phyloP scores from a whole-genome alignment of 768 basidiomycete species.

The Russula griseocarnosa region DNA sequence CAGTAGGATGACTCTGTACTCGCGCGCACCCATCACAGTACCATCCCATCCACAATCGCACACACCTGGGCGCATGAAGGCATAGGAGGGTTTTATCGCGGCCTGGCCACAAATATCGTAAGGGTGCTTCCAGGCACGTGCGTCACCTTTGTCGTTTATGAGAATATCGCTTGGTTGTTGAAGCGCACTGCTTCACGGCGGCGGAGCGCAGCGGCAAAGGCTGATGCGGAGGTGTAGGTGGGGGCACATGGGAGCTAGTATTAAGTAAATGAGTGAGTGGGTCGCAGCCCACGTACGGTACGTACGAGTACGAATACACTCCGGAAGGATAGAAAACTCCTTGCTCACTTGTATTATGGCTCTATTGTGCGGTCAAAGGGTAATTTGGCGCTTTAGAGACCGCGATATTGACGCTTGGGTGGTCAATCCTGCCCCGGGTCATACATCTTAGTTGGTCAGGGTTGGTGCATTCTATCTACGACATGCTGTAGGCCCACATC shows the following conservation, averaged over 20 bases:
- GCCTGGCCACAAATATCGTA: conserved; percentile 89
- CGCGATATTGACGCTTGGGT: too few species aligned
- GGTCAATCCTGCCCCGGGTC: too few species aligned
- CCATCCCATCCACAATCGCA: conserved; percentile 74
- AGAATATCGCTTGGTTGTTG: conserved; percentile 82
- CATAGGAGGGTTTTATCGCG: conserved; percentile 85
- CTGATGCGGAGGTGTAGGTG: not conserved
- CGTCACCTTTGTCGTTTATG: conserved; percentile 97
- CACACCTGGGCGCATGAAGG: conserved; percentile 83
- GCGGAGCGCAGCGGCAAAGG: conserved; percentile 28
- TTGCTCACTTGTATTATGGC: not conserved
- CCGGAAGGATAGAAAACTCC: not conserved
- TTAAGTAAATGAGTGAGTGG: not conserved
- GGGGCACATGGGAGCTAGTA: not conserved
- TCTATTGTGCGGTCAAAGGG: not conserved
- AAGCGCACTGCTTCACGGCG: conserved; percentile 59
- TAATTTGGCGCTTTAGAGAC: too few species aligned
- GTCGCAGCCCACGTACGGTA: not conserved
- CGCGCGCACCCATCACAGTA: conserved; percentile 61
- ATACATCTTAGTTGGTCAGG: too few species aligned
- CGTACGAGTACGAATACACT: not conserved
- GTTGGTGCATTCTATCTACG: too few species aligned
- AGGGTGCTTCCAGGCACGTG: conserved; percentile 96
- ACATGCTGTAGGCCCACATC: too few species aligned
- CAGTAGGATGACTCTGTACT: conserved; percentile 50